Percentiles rank a stretch among this genome's conserved stretches.
Evolutionary conservation across 225 moss, liverwort and hornwort genomes (phyloP).

Genomic region (Polytrichum commune): DNA sequence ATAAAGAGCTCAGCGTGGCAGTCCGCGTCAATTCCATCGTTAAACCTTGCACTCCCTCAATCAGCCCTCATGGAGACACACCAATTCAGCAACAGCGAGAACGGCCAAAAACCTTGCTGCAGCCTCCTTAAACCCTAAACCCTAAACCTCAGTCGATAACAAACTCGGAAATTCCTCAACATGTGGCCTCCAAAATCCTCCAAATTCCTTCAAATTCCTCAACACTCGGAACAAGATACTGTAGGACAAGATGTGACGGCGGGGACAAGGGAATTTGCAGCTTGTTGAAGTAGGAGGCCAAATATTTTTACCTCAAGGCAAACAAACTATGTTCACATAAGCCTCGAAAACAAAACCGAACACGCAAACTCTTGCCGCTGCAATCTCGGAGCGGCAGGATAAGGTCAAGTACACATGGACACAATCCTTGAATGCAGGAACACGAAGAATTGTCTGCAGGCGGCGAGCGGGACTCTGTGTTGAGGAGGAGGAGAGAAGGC

Average conservation of each 20-base stretch:
- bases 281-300: too few relatives aligned
- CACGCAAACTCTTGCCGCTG: background rate
- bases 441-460: background rate
- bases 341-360: conserved; percentile 13
- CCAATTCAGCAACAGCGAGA: background rate
- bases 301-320: too few relatives aligned
- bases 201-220: too few relatives aligned
- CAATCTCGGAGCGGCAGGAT: conserved; percentile 1
- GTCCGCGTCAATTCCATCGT: conserved; percentile 40
- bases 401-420: too few relatives aligned
- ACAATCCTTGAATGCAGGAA: background rate
- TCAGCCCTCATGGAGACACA: background rate
- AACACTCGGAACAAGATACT: too few relatives aligned
- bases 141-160: conserved; percentile 19
- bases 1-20: conserved; percentile 34
- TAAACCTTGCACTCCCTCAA: background rate
- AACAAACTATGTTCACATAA: too few relatives aligned
- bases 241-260: too few relatives aligned
- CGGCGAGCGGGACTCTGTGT: background rate
- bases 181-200: too few relatives aligned
- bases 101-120: background rate
- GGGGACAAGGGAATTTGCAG: too few relatives aligned
- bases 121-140: conserved; percentile 46
- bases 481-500: background rate
- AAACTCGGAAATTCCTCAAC: too few relatives aligned